Conservation (phyloP, 768 basidiomycete species). For the Lyophyllum decastes region DNA sequence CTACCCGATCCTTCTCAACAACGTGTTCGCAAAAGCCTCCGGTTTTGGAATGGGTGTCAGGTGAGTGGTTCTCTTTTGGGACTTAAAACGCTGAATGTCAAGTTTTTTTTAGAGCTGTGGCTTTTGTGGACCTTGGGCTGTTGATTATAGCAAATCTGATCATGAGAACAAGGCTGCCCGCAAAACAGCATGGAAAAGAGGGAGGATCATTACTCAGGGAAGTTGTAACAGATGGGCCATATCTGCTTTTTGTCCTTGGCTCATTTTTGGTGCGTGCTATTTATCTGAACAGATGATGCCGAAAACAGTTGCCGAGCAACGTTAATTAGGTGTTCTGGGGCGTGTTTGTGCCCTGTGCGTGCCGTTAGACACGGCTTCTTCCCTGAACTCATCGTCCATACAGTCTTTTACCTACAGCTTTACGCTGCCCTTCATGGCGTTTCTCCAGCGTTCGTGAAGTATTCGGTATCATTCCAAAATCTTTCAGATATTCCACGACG, state of each 20-base stretch:
- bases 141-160: slow-evolving; percentile 43
- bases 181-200: slow-evolving; percentile 20
- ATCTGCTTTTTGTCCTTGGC: slow-evolving; percentile 41
- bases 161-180: slow-evolving; percentile 43
- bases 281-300: not conserved
- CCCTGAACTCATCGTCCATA: not conserved
- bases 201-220: slow-evolving; percentile 28
- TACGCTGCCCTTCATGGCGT: slow-evolving; percentile 43
- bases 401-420: slow-evolving; percentile 56
- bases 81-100: slow-evolving; percentile 22
- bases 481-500: not conserved
- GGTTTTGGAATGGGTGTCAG: slow-evolving; percentile 47
- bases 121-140: slow-evolving; percentile 44
- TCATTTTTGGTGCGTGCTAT: slow-evolving; percentile 33
- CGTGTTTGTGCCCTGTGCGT: slow-evolving; percentile 50
- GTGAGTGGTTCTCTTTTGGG: slow-evolving; percentile 26
- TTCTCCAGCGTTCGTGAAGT: slow-evolving; percentile 39
- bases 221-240: slow-evolving; percentile 42
- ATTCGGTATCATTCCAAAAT: slow-evolving; percentile 35
- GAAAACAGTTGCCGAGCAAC: slow-evolving; percentile 1
- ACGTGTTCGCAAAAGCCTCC: slow-evolving; percentile 35
- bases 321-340: slow-evolving; percentile 44
- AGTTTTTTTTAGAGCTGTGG: slow-evolving; percentile 37
- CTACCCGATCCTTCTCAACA: slow-evolving; percentile 55
- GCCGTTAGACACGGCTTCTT: not conserved